Percentiles rank a stretch among this genome's conserved stretches.
These are phyloP conservation scores for Gentiana macrophylla DNA, from an alignment of 257 asterid genomes.

Conservation along the genomic window DNA sequence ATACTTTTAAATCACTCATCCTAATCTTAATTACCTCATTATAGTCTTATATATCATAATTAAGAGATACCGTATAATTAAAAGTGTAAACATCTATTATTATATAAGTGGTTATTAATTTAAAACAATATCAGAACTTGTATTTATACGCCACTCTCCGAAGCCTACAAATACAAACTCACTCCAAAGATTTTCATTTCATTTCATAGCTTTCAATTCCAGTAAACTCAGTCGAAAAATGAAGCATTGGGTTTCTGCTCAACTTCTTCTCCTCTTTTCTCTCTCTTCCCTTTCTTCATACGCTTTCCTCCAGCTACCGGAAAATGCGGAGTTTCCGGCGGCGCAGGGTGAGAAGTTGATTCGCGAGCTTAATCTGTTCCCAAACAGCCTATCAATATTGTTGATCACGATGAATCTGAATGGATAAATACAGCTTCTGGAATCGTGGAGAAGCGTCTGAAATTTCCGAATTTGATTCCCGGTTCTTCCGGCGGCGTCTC, in stretches of 20 bases:
- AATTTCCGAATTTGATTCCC: slow-evolving; percentile 39
- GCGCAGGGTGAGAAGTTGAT: slow-evolving; percentile 52
- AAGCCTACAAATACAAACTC: no score
- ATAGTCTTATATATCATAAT: no score
- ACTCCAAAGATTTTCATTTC: no score
- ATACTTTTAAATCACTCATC: no score
- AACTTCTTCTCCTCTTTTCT: slow-evolving; percentile 11
- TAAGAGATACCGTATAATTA: no score
- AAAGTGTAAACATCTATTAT: no score
- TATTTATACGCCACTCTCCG: no score
- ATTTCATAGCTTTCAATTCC: background rate
- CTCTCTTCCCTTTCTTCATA: slow-evolving; percentile 23
- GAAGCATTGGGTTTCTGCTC: slow-evolving; percentile 18
- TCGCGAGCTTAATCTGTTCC: slow-evolving; percentile 64
- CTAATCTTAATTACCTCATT: no score
- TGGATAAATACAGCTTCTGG: slow-evolving; percentile 16
- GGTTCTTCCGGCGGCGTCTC: slow-evolving; percentile 28
- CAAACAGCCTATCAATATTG: slow-evolving; percentile 38
- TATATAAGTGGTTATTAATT: no score
- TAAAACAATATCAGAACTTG: no score
- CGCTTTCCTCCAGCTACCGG: slow-evolving; percentile 45
- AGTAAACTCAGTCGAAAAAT: slow-evolving; percentile 8
- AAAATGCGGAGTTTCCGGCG: slow-evolving; percentile 18
- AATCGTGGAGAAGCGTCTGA: slow-evolving; percentile 63
- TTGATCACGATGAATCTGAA: slow-evolving; percentile 13